These are phyloP conservation scores for Leccinum fallax DNA, from an alignment of 1,284 basidiomycete species.

Conservation along the genomic window DNA sequence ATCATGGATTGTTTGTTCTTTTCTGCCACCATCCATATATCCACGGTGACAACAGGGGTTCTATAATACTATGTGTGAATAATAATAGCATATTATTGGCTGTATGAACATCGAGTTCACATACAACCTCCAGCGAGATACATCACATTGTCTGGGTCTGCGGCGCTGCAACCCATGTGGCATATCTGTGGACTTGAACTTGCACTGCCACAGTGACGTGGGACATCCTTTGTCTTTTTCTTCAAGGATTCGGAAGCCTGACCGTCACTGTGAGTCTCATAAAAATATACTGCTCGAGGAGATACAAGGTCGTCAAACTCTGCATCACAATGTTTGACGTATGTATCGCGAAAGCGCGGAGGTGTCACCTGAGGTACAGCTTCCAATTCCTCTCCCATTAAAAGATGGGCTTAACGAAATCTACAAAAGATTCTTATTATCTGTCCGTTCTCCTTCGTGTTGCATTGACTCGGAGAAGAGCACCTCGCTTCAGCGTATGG, in stretches of 20 bases:
- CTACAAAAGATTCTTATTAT: neutral
- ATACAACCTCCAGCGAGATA: slow-evolving; percentile 53
- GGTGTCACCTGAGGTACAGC: neutral
- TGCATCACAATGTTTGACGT: neutral
- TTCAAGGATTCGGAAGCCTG: neutral
- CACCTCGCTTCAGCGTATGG: neutral
- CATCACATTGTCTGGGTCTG: slow-evolving; percentile 56
- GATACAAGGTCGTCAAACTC: neutral
- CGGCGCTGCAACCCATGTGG: slow-evolving; percentile 37
- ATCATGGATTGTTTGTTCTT: slow-evolving; percentile 4
- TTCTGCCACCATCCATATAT: slow-evolving; percentile 1
- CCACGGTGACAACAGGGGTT: neutral
- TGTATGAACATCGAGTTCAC: slow-evolving; percentile 6
- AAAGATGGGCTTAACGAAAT: neutral
- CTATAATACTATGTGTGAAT: slow-evolving; percentile 7
- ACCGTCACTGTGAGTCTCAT: neutral
- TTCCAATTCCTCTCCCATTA: neutral
- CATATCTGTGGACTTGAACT: slow-evolving; percentile 33
- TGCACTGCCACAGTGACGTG: slow-evolving; percentile 16
- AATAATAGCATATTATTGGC: slow-evolving; percentile 1
- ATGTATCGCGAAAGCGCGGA: neutral
- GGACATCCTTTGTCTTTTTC: slow-evolving; percentile 41
- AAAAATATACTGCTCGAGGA: neutral
- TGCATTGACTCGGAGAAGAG: neutral
- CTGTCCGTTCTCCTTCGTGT: neutral